A percentile compares a stretch with the other conserved stretches of the same genome.
phyloP scores from a whole-genome alignment of 1,139 yeast species.

The Keqinozyma sinolaborantium region DNA sequence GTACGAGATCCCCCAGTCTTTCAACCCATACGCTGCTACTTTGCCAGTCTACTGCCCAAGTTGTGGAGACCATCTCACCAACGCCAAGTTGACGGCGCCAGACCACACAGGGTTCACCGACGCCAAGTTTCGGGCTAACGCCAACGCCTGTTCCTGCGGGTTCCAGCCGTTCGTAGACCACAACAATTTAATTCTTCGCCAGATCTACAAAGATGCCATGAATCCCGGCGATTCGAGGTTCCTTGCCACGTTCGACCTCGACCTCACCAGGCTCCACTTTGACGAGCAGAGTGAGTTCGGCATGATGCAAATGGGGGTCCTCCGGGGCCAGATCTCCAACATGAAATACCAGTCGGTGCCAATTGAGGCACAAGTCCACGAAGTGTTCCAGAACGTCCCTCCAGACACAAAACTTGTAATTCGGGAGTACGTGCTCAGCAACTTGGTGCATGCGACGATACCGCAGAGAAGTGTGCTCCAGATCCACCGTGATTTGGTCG shows the following conservation, averaged over 20 bases:
- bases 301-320: background rate
- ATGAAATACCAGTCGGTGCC: background rate
- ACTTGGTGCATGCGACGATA: background rate
- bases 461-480: background rate
- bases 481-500: background rate
- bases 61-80: constrained; percentile 11
- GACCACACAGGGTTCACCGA: background rate
- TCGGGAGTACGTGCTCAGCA: background rate
- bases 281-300: background rate
- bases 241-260: background rate
- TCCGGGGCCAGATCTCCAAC: background rate
- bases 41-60: constrained; percentile 15
- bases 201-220: background rate
- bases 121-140: background rate
- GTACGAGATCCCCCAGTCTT: constrained; percentile 4
- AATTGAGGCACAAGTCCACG: background rate
- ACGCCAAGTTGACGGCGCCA: background rate
- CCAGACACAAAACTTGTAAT: background rate
- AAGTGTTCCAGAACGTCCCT: background rate
- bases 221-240: background rate
- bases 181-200: background rate
- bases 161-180: background rate
- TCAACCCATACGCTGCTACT: constrained; percentile 3
- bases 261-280: background rate
- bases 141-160: background rate